A percentile compares a stretch with the other conserved stretches of the same genome.
These are phyloP conservation scores for Phytopythium delawarense DNA, from an alignment of 352 stramenopile species.

Conservation along the genomic window DNA sequence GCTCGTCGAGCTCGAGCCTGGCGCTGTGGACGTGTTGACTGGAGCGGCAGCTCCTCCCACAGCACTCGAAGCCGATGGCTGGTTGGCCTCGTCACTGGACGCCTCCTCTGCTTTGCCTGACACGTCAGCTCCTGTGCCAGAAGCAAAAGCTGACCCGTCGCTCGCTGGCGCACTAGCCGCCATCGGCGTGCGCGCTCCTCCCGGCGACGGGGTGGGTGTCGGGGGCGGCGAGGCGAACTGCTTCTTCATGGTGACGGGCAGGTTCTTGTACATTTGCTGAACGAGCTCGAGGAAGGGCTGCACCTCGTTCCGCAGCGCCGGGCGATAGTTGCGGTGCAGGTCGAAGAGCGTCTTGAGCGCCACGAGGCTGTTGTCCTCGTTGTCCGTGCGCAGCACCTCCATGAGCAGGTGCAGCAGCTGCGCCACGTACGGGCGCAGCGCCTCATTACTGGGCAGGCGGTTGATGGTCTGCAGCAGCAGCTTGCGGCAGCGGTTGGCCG, in stretches of 20 bases:
- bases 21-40: neutral
- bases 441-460: constrained; percentile 92
- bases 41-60: neutral
- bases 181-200: neutral
- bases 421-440: constrained; percentile 91
- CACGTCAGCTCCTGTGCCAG: neutral
- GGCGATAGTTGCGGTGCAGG: constrained; percentile 95
- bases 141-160: no score
- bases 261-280: constrained; percentile 89
- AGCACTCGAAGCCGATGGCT: neutral
- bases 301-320: constrained; percentile 88
- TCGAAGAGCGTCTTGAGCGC: constrained; percentile 96
- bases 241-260: constrained; percentile 80
- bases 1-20: constrained; percentile 4
- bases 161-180: neutral
- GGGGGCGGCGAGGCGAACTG: constrained; percentile 67
- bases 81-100: neutral
- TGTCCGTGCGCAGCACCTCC: constrained; percentile 93
- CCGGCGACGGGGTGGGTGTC: constrained; percentile 7
- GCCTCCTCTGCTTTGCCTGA: neutral
- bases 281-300: constrained; percentile 86
- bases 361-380: constrained; percentile 96
- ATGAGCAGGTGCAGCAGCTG: constrained; percentile 92
- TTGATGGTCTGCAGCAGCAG: constrained; percentile 94
- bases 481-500: constrained; percentile 88